Evolutionary conservation across 108 stramenopile species (phyloP), one percentile per base, ranked within the genome.

Genomic region (Pelagomonas calceolata): DNA sequence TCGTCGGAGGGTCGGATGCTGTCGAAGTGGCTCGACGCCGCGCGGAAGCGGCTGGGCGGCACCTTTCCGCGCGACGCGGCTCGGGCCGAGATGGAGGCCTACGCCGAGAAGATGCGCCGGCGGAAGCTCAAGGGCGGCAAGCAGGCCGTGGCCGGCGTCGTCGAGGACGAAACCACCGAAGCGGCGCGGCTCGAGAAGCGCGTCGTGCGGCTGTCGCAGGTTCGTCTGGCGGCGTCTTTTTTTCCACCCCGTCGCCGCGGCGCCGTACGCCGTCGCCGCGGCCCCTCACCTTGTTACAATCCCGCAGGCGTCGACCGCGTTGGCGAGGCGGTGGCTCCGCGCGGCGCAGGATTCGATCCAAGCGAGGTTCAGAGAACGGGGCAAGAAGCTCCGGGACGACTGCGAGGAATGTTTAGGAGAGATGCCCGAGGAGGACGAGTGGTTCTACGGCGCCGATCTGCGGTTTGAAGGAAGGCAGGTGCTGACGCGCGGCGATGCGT

Each of bases 1-100:
- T 87, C 87, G 44, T 72, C 75, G 30, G 87, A 90, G 79, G 91
- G 91, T 0, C 74, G 79, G 35, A 87, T 90, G 81, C 86, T 92
- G 84, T 69, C 46, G 39, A 89, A 91, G 72, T 92, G 91, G 91
- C 78, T 91, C 3, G 36, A 71, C 18, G 91, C 90, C 0, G 87
- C 85, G 4, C 82, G 88, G 18, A 69, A 51, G 7, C 84, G 81
- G 63, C 65, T 90, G 16, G 90, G 90, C 30, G 91, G 89, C 30
- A 68, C 66, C 16, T 84, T 85, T 35, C 85, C 85, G 32, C 78
- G 79, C 36, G 80, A 69, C 12, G 77, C 78, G 21, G 85, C 85
- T 17, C 44, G 68, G 0, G 69, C 36, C 34, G 37, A 81, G 63
- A 90, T 85, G 76, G 75, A 85, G 64, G 33, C 21, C 26, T 89